phyloP scores from a whole-genome alignment of 108 stramenopile genomes.

The Skeletonema grethae region DNA sequence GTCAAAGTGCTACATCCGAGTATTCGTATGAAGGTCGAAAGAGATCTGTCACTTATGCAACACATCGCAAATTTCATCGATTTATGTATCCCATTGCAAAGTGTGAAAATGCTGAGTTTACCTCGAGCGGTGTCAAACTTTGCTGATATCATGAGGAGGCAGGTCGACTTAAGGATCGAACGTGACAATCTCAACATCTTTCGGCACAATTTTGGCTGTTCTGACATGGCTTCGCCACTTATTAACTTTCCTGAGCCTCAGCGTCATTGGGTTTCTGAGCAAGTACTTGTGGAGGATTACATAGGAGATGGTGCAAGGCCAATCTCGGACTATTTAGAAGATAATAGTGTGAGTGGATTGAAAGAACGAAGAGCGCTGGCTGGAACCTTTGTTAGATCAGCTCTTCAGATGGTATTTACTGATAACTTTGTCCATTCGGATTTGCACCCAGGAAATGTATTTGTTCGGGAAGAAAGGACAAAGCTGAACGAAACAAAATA shows the following conservation, averaged over 20 bases:
- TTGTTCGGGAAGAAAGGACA: constrained; percentile 36
- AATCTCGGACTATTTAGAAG: constrained; percentile 68
- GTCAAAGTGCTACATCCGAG: constrained; percentile 88
- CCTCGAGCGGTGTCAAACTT: constrained; percentile 78
- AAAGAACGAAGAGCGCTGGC: constrained; percentile 66
- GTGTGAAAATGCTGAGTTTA: constrained; percentile 72
- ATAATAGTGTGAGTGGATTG: constrained; percentile 59
- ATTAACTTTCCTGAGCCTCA: constrained; percentile 76
- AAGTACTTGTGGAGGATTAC: constrained; percentile 76
- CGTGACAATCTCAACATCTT: constrained; percentile 65
- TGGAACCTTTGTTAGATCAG: constrained; percentile 75
- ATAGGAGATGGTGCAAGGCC: constrained; percentile 62
- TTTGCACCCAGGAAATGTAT: constrained; percentile 78
- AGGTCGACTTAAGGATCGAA: constrained; percentile 84
- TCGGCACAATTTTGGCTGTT: constrained; percentile 71
- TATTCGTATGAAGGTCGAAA: constrained; percentile 58
- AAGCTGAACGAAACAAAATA: constrained; percentile 30
- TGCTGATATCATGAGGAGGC: constrained; percentile 61
- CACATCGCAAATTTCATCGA: constrained; percentile 61
- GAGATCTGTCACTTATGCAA: constrained; percentile 75
- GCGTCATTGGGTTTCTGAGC: constrained; percentile 54
- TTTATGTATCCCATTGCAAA: constrained; percentile 57
- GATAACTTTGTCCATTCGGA: constrained; percentile 77
- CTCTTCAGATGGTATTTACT: constrained; percentile 90
- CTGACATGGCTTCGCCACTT: constrained; percentile 4